phyloP scores from a whole-genome alignment of 306 rosid genomes.

The Alnus glutinosa region DNA sequence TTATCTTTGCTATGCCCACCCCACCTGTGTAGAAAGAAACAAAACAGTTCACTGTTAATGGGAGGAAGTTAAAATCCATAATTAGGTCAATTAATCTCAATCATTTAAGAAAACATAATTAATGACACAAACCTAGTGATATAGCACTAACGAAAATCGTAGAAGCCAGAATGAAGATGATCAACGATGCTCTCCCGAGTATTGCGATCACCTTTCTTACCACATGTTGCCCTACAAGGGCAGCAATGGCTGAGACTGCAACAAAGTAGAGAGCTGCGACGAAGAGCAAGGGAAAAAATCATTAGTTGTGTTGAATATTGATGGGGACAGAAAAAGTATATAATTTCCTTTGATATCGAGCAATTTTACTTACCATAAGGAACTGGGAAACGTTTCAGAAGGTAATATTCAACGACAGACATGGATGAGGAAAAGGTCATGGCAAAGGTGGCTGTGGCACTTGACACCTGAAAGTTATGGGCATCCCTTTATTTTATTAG shows the following conservation, averaged over 20 bases:
- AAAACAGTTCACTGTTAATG: conserved; percentile 1
- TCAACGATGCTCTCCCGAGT: conserved; percentile 87
- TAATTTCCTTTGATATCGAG: background rate
- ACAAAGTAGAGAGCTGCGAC: conserved; percentile 69
- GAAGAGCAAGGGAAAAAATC: background rate
- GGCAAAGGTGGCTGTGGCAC: conserved; percentile 93
- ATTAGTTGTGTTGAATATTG: background rate
- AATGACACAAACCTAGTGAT: conserved; percentile 52
- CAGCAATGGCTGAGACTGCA: conserved; percentile 70
- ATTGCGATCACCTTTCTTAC: conserved; percentile 62
- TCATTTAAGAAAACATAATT: background rate
- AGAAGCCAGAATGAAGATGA: conserved; percentile 78
- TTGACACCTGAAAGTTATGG: conserved; percentile 60
- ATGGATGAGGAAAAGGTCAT: conserved; percentile 95
- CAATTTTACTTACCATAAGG: conserved; percentile 63
- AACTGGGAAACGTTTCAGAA: conserved; percentile 83
- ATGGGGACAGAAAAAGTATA: background rate
- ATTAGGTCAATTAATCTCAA: background rate
- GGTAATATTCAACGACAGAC: conserved; percentile 93
- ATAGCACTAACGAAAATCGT: conserved; percentile 77
- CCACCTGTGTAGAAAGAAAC: conserved; percentile 57
- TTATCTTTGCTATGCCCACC: conserved; percentile 65
- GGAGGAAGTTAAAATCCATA: background rate
- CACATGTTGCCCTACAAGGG: conserved; percentile 70
- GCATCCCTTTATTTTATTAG: no score